Evolutionary conservation across 1,284 basidiomycete genomes (phyloP).

Genomic region (Ustilago loliicola): DNA sequence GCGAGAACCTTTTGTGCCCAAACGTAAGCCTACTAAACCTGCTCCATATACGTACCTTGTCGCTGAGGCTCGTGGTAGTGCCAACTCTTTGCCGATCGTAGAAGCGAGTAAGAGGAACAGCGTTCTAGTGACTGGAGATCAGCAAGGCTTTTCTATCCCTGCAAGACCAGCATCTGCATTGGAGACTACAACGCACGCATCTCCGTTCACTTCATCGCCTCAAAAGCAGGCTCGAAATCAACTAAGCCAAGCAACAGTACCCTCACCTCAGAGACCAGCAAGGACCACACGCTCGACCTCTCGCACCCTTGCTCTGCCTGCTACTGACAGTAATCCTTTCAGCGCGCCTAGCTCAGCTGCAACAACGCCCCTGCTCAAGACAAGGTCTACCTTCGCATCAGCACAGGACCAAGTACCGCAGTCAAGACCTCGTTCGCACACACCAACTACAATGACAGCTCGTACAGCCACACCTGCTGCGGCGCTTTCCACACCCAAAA

Average conservation of each 20-base stretch:
- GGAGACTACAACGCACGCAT: conserved; percentile 11
- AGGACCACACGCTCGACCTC: conserved; percentile 24
- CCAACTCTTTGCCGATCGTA: conserved; percentile 25
- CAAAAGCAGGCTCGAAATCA: neutral
- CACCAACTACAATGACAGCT: conserved; percentile 31
- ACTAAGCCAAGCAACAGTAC: neutral
- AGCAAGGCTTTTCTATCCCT: neutral
- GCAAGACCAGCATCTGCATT: conserved; percentile 32
- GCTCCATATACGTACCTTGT: conserved; percentile 38
- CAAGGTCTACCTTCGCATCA: conserved; percentile 11
- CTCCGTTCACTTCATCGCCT: conserved; percentile 12
- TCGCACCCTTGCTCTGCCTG: conserved; percentile 6
- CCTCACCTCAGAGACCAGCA: neutral
- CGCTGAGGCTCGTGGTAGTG: conserved; percentile 29
- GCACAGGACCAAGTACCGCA: conserved; percentile 9
- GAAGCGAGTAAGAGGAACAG: neutral
- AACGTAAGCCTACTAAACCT: conserved; percentile 34
- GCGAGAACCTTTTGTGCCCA: conserved; percentile 41
- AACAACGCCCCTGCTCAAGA: conserved; percentile 26
- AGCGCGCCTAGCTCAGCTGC: conserved; percentile 22
- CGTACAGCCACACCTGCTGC: conserved; percentile 9
- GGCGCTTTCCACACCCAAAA: conserved; percentile 29
- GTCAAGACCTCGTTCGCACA: conserved; percentile 35
- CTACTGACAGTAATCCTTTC: neutral
- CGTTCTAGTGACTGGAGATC: neutral